Evolutionary conservation across 495 filamentous ascomycete genomes (phyloP).

Genomic region (Ascodesmis nigricans): DNA sequence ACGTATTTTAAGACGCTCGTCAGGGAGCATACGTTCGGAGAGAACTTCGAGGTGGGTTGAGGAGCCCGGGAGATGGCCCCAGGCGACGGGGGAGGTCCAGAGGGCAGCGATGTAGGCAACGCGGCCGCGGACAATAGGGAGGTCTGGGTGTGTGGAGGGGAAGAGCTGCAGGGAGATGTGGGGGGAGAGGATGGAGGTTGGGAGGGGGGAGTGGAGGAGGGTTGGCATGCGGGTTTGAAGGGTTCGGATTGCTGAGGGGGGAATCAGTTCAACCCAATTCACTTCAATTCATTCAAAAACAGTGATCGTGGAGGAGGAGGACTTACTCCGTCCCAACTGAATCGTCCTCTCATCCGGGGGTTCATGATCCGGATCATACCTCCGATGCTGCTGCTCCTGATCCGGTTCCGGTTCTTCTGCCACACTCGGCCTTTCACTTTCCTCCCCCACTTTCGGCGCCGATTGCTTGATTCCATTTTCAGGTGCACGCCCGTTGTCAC

Average conservation of each 20-base stretch:
- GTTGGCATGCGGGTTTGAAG: slow-evolving; percentile 74
- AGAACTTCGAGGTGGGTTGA: slow-evolving; percentile 73
- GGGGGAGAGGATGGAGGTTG: slow-evolving; percentile 68
- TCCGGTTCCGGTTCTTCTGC: no score
- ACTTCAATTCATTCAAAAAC: not conserved
- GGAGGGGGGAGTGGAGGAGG: slow-evolving; percentile 59
- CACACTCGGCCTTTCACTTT: not conserved
- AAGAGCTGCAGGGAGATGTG: slow-evolving; percentile 86
- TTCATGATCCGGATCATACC: no score
- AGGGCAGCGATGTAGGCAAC: slow-evolving; percentile 80
- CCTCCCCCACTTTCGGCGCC: not conserved
- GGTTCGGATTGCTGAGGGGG: slow-evolving; percentile 46
- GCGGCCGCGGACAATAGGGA: slow-evolving; percentile 72
- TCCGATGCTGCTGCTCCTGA: no score
- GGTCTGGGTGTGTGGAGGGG: slow-evolving; percentile 85
- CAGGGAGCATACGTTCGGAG: slow-evolving; percentile 57
- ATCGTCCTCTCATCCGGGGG: slow-evolving; percentile 55
- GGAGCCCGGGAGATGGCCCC: slow-evolving; percentile 77
- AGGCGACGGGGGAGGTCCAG: slow-evolving; percentile 87
- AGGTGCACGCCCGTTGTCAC: not conserved
- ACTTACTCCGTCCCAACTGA: slow-evolving; percentile 73
- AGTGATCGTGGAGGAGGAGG: slow-evolving; percentile 1
- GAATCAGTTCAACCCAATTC: not conserved
- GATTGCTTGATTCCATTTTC: not conserved
- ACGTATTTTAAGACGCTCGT: slow-evolving; percentile 64